phyloP scores from a whole-genome alignment of 805 yeast species.

The Spathaspora boniae region DNA sequence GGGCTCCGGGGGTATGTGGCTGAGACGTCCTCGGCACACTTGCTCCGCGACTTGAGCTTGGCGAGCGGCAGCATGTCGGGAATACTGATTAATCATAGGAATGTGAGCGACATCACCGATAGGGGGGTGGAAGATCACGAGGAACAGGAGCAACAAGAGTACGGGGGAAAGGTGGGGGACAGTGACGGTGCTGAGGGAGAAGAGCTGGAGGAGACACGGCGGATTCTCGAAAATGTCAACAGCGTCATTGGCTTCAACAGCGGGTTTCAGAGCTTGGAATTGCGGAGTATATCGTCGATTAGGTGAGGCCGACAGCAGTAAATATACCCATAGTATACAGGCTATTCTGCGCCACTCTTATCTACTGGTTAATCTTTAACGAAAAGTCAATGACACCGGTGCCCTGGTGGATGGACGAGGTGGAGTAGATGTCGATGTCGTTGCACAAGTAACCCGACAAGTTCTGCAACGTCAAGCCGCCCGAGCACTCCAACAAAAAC shows the following conservation, averaged over 20 bases:
- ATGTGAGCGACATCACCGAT: conserved; percentile 8
- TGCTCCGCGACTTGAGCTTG: conserved; percentile 22
- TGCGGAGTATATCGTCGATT: conserved; percentile 37
- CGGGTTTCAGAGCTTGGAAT: conserved; percentile 38
- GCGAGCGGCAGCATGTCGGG: conserved; percentile 27
- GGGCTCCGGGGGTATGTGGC: not conserved
- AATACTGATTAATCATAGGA: conserved; percentile 23
- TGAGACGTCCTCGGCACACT: conserved; percentile 14
- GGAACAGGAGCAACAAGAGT: conserved; percentile 13
- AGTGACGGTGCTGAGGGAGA: conserved; percentile 12
- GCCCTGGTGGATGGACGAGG: conserved; percentile 93
- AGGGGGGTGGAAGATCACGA: conserved; percentile 1
- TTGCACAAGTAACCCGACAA: conserved; percentile 62
- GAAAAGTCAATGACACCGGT: conserved; percentile 78
- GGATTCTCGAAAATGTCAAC: conserved; percentile 29
- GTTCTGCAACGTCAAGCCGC: conserved; percentile 77
- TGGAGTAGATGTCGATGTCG: conserved; percentile 85
- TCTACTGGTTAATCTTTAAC: conserved; percentile 53
- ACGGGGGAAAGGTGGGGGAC: conserved; percentile 11
- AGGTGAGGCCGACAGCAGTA: too few relatives aligned
- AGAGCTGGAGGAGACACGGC: conserved; percentile 20
- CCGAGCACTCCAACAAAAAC: conserved; percentile 84
- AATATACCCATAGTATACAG: too few relatives aligned
- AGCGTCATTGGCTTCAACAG: conserved; percentile 41
- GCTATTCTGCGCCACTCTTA: conserved; percentile 1